Evolutionary conservation across 2,329 filamentous ascomycete genomes (phyloP).

Genomic region (Phaeosphaeriaceae sp.): DNA sequence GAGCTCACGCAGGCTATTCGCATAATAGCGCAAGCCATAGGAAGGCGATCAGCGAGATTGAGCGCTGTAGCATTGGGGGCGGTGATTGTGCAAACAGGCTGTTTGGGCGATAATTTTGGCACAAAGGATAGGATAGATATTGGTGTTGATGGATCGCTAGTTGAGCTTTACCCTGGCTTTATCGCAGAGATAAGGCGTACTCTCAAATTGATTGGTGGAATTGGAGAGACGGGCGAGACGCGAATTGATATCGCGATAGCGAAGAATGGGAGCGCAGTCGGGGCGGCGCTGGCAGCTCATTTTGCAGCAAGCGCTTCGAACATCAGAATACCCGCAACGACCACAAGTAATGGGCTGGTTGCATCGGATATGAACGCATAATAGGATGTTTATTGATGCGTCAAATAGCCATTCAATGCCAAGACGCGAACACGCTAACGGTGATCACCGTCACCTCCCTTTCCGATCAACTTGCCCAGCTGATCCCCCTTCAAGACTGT

Average conservation of each 20-base stretch:
- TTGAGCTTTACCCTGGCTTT: constrained; percentile 92
- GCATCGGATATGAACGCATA: too few species aligned
- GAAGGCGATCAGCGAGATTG: constrained; percentile 83
- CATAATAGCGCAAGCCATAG: constrained; percentile 78
- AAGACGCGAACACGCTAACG: too few species aligned
- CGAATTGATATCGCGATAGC: constrained; percentile 90
- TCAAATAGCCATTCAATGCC: too few species aligned
- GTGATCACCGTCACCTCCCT: too few species aligned
- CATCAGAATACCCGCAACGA: too few species aligned
- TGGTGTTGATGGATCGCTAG: constrained; percentile 87
- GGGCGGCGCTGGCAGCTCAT: constrained; percentile 81
- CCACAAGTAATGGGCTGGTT: too few species aligned
- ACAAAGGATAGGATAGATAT: constrained; percentile 74
- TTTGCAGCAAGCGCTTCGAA: background rate
- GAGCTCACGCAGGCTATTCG: constrained; percentile 87
- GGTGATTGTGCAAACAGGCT: constrained; percentile 77
- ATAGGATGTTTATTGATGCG: too few species aligned
- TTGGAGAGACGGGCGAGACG: constrained; percentile 76
- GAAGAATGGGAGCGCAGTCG: constrained; percentile 92
- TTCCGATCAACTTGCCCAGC: too few species aligned
- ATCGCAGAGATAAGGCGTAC: constrained; percentile 83
- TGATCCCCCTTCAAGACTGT: too few species aligned
- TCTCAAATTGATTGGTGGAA: constrained; percentile 72
- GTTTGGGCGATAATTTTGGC: constrained; percentile 59
- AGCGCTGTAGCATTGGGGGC: constrained; percentile 85